Evolutionary conservation across 768 basidiomycete genomes (phyloP), one percentile per base, ranked within the genome.

Genomic region (Pulveroboletus sp.): DNA sequence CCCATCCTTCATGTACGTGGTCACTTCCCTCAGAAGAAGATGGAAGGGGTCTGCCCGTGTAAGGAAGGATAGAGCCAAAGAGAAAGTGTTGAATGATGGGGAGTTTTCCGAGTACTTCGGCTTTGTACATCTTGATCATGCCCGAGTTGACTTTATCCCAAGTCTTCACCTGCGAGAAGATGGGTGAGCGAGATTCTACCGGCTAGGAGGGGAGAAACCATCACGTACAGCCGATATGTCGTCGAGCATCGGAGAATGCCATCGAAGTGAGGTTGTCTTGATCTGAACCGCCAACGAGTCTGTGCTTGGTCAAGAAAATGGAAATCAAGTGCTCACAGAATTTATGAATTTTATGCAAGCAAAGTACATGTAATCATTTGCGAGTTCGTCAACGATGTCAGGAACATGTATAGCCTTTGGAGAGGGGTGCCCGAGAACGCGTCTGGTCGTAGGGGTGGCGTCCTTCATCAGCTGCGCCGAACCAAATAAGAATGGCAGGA

Each of bases 181-280:
- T 3, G 27, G 8, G 8, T 7, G 28, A 32, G 6, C 2, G 26
- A 15, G 7, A 21, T 17, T 30, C 8, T 39, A 38, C 21, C 35
- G 39, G 30, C 11, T 26, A 24, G 21, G 4, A 8, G 5, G 18
- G 33, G 14, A 43, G 14, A 8, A 24, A 2, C 7, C 27, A 24
- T 14, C 17, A 60, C 75, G 37, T 53, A 71, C 93, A 0, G 86
- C 92, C 1, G 93, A 94, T 48, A 98, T 98, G 62, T 98, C 95
- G 66, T 97, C 92, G 7, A 99, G 80, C 95, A 99, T 98, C 1
- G 95, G 95, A 0, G 93, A 96, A 71, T 99, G 95, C 95, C 95
- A 99, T 45, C 93, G 79, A 1, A 98, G 76, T 0, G 93, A 93
- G 0, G 94, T 93, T 0, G 93, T 92, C 66, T 98, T 98, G 57